These are phyloP conservation scores for Dactylorhiza incarnata DNA, from an alignment of 106 monocot species.

Conservation along the genomic window DNA sequence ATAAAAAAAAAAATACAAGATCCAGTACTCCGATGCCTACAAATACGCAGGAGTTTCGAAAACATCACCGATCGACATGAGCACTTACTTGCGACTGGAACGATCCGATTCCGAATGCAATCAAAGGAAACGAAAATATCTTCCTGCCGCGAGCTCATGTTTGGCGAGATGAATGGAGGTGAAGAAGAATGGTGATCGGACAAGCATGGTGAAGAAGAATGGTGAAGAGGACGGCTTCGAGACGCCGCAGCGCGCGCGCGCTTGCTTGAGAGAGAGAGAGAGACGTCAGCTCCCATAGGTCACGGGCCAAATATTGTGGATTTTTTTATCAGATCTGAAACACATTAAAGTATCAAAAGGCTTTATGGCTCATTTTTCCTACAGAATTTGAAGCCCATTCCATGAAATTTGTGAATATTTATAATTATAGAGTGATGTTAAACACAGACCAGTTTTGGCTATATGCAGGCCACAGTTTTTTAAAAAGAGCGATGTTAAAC, in stretches of 20 bases:
- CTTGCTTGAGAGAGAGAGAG: too few relatives aligned
- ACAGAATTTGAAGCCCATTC: too few relatives aligned
- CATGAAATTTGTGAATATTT: too few relatives aligned
- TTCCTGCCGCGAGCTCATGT: not conserved
- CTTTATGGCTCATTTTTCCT: too few relatives aligned
- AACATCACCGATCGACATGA: not conserved
- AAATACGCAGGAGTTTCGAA: not conserved
- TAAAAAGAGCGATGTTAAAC: too few relatives aligned
- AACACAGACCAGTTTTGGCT: too few relatives aligned
- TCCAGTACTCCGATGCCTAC: not conserved
- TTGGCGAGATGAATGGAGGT: not conserved
- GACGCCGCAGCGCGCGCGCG: constrained; percentile 1
- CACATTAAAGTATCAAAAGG: too few relatives aligned
- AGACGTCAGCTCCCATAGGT: too few relatives aligned
- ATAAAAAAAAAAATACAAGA: not conserved
- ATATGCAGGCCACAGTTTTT: too few relatives aligned
- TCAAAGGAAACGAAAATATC: not conserved
- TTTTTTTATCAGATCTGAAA: too few relatives aligned
- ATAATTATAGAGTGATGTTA: too few relatives aligned
- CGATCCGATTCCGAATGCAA: not conserved
- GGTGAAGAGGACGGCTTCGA: not conserved
- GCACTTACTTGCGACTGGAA: constrained; percentile 7
- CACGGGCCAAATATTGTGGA: too few relatives aligned
- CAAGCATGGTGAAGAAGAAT: not conserved
- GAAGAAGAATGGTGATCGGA: not conserved